Base-by-base conservation (phyloP, 2,329 filamentous ascomycete genomes). In the Mycocentrospora acerina region DNA sequence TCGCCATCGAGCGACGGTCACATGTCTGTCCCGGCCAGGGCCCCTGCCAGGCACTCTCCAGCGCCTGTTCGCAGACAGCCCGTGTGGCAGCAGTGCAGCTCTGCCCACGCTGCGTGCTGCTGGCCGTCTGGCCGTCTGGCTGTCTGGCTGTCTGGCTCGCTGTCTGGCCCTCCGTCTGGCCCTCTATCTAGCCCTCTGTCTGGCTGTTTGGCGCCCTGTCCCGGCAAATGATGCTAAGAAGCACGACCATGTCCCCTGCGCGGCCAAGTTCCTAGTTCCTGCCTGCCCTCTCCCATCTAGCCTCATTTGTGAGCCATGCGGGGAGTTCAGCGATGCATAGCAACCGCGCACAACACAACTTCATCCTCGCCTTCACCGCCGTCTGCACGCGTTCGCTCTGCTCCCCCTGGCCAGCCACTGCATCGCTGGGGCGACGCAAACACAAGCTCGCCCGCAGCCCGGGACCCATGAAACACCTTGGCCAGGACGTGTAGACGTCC, bases 311-410 rank as follows among this genome's bases (percentile, higher is more conserved):
- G n/a, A n/a, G 51, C 44, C 35, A 43, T 51, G 42, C 45, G 38
- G 40, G 44, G 44, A n/a, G 36, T 47, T 43, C 41, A 25, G 50
- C 41, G 40, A 53, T 59, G 51, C 54, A 58, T 46, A 48, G 48
- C 51, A 51, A 44, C 44, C 41, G 46, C 19, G 42, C 54, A 60
- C 55, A 35, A 44, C 52, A 57, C 43, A 42, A 22, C 36, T 42
- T 40, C 36, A 49, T 40, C 48, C 48, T 44, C 35, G 28, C 37
- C 48, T 42, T 48, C 51, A 48, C 42, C 44, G 47, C 44, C 31
- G 30, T 18, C 14, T 24, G 26, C 22, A n/a, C 9, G 15, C 30
- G 25, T 24, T 29, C 19, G 29, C 29, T 46, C 46, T 50, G 50
- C 46, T 44, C 42, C 10, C 29, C 19, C 24, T 37, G 35, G 24